Evolutionary conservation across 768 basidiomycete genomes (phyloP).

Genomic region (Suillus brevipes): DNA sequence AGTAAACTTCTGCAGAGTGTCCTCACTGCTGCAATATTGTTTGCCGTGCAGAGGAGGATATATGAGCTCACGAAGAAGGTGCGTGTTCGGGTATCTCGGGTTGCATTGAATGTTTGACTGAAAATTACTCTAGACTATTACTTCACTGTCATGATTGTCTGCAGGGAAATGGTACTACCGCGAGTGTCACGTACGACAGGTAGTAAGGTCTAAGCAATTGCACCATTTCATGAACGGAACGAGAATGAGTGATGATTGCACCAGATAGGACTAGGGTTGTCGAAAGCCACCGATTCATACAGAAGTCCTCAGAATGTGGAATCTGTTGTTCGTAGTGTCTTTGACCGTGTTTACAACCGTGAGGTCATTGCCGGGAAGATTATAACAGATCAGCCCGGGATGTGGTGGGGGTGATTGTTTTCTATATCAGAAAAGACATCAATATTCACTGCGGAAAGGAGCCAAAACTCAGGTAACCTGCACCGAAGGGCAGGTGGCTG

Average conservation of each 20-base stretch:
- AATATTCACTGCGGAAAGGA: background rate
- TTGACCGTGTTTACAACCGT: background rate
- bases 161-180: background rate
- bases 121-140: background rate
- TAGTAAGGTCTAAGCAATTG: background rate
- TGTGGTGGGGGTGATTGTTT: background rate
- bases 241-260: background rate
- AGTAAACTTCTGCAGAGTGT: constrained; percentile 93
- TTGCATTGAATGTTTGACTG: background rate
- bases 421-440: background rate
- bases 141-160: background rate
- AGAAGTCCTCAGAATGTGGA: background rate
- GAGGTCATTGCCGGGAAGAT: background rate
- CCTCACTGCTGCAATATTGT: constrained; percentile 90
- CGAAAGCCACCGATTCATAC: background rate
- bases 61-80: constrained; percentile 69
- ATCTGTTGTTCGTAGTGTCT: background rate
- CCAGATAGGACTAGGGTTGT: background rate
- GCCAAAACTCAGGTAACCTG: too few species aligned
- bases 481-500: too few species aligned
- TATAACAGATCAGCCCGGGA: background rate
- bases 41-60: constrained; percentile 83
- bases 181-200: background rate
- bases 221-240: background rate
- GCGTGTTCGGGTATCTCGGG: constrained; percentile 1